phyloP scores from a whole-genome alignment of 768 basidiomycete species.

The Tylopilus rubrobrunneus region DNA sequence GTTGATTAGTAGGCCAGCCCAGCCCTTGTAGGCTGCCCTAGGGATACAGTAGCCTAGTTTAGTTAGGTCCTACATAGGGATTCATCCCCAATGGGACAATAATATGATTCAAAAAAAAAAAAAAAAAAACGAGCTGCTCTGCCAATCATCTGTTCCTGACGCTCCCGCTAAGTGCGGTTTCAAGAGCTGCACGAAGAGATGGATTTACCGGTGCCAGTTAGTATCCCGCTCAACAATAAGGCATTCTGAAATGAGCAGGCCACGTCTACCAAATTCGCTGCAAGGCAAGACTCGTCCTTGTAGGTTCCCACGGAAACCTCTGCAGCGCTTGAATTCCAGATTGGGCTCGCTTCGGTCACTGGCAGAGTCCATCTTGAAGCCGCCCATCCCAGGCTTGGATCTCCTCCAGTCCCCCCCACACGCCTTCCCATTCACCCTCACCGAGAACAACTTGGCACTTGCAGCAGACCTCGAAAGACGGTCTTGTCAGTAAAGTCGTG shows the following conservation, averaged over 20 bases:
- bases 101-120: no score
- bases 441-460: not conserved
- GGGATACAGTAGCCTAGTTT: no score
- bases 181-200: no score
- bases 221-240: not conserved
- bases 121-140: not conserved
- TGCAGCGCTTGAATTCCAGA: not conserved
- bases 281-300: not conserved
- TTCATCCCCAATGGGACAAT: no score
- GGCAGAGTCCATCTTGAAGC: not conserved
- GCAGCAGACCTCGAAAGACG: constrained; percentile 17
- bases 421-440: not conserved
- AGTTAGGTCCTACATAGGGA: no score
- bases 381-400: not conserved
- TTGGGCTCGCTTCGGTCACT: constrained; percentile 10
- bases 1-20: no score
- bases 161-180: no score
- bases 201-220: not conserved
- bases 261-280: not conserved
- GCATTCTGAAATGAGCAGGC: not conserved
- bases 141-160: not conserved
- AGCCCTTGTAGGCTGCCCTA: no score
- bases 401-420: not conserved
- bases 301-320: not conserved
- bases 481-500: constrained; percentile 23